Conservation (phyloP, 208 protist species). For the Crithidia bombi region DNA sequence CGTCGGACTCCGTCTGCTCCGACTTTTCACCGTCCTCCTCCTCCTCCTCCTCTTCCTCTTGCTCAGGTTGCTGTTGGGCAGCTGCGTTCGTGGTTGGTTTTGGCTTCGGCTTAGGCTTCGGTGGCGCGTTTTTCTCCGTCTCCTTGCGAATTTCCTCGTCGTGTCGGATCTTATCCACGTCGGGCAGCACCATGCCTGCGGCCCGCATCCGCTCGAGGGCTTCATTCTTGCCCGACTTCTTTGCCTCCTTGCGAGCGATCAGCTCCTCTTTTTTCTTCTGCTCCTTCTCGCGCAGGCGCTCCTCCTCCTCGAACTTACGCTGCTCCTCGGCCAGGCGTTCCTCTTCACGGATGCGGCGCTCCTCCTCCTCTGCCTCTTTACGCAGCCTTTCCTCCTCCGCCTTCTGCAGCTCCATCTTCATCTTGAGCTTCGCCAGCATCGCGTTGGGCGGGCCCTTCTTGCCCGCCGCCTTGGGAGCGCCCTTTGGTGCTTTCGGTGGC, state of each 20-base stretch:
- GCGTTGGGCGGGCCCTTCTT: constrained; percentile 80
- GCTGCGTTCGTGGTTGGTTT: constrained; percentile 20
- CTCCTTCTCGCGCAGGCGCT: constrained; percentile 70
- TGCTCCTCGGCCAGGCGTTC: constrained; percentile 86
- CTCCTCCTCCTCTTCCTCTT: constrained; percentile 42
- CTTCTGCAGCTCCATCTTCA: constrained; percentile 90
- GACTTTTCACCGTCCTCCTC: constrained; percentile 66
- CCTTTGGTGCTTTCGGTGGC: constrained; percentile 85
- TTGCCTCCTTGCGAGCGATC: constrained; percentile 58
- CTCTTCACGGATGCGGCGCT: constrained; percentile 81
- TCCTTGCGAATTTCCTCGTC: constrained; percentile 63
- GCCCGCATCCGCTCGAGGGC: constrained; percentile 82
- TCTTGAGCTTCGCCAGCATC: constrained; percentile 91
- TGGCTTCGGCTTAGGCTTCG: constrained; percentile 50
- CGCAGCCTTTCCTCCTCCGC: constrained; percentile 83
- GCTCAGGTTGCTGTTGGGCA: constrained; percentile 13
- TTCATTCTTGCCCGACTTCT: constrained; percentile 50
- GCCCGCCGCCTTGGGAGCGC: constrained; percentile 64
- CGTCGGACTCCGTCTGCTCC: constrained; percentile 74
- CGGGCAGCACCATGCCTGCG: constrained; percentile 82
- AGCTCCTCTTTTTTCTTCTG: constrained; percentile 86
- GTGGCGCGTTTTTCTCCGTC: constrained; percentile 33
- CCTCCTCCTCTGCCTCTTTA: constrained; percentile 78
- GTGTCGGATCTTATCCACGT: constrained; percentile 81
- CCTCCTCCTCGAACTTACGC: constrained; percentile 84